These are phyloP conservation scores for Globisporangium emineosum DNA, from an alignment of 352 stramenopile genomes.

Conservation along the genomic window DNA sequence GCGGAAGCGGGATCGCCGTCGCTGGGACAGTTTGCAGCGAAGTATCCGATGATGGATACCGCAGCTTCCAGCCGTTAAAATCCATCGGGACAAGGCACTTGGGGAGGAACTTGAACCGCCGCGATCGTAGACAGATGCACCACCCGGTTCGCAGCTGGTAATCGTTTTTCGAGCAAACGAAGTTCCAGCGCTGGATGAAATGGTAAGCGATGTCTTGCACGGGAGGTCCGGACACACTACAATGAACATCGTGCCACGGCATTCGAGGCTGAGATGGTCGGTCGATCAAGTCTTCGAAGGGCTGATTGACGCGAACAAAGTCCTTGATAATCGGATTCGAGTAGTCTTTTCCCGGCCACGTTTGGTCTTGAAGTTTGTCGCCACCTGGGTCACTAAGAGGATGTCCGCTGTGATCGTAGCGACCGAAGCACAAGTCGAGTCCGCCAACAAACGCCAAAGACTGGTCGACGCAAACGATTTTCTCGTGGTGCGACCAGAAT, in stretches of 20 bases:
- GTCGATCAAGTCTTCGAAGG: conserved; percentile 84
- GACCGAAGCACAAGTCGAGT: conserved; percentile 87
- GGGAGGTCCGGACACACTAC: conserved; percentile 70
- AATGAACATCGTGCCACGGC: conserved; percentile 89
- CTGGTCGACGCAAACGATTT: conserved; percentile 91
- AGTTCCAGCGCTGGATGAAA: conserved; percentile 93
- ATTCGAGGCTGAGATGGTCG: conserved; percentile 73
- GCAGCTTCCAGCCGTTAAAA: conserved; percentile 78
- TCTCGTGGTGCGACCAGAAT: conserved; percentile 94
- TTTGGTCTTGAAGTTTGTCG: conserved; percentile 44
- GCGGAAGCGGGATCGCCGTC: conserved; percentile 44
- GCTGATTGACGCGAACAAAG: conserved; percentile 83
- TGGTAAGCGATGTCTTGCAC: conserved; percentile 87
- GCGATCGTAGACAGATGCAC: conserved; percentile 84
- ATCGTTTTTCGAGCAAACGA: conserved; percentile 86
- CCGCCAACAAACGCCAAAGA: conserved; percentile 79
- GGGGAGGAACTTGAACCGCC: conserved; percentile 79
- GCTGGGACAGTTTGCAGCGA: conserved; percentile 29
- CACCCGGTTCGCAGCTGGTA: conserved; percentile 83
- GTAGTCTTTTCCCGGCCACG: conserved; percentile 85
- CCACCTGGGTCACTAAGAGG: conserved; percentile 65
- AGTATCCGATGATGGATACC: conserved; percentile 65
- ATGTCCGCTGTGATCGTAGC: conserved; percentile 82
- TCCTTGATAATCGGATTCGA: conserved; percentile 90
- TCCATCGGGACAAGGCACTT: conserved; percentile 87